A percentile compares a stretch with the other conserved stretches of the same genome.
phyloP scores from a whole-genome alignment of 1,284 basidiomycete species.

The Ustilago nuda region DNA sequence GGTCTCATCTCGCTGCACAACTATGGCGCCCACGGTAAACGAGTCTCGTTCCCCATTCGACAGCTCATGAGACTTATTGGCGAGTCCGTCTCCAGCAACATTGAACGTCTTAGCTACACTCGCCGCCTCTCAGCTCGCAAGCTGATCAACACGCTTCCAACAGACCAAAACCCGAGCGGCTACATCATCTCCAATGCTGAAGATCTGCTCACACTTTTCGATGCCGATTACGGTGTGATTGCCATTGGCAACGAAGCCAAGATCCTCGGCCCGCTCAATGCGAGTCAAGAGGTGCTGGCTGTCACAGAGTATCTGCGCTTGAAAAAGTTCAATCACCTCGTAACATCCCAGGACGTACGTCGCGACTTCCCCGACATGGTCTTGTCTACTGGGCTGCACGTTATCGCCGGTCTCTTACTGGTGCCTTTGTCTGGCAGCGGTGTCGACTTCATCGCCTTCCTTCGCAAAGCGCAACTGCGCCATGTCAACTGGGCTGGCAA shows the following conservation, averaged over 20 bases:
- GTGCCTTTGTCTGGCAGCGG: conserved; percentile 73
- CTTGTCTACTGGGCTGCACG: conserved; percentile 77
- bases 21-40: conserved; percentile 82
- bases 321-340: conserved; percentile 72
- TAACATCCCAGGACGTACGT: conserved; percentile 75
- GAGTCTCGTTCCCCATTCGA: conserved; percentile 84
- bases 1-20: conserved; percentile 86
- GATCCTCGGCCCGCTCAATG: conserved; percentile 81
- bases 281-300: conserved; percentile 86
- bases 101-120: conserved; percentile 84
- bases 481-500: conserved; percentile 65
- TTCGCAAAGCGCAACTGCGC: conserved; percentile 79
- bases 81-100: conserved; percentile 84
- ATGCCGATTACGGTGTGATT: conserved; percentile 85
- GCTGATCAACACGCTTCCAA: conserved; percentile 82
- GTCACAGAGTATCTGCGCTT: conserved; percentile 86
- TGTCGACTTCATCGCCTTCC: conserved; percentile 79
- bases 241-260: conserved; percentile 80
- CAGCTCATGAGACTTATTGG: conserved; percentile 79
- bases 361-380: conserved; percentile 82
- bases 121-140: conserved; percentile 82
- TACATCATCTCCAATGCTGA: conserved; percentile 89
- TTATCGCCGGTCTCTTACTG: conserved; percentile 82
- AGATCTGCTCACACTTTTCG: conserved; percentile 83
- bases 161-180: conserved; percentile 80